Base-by-base conservation (phyloP, 805 yeast species). In the Hanseniaspora vineae region DNA sequence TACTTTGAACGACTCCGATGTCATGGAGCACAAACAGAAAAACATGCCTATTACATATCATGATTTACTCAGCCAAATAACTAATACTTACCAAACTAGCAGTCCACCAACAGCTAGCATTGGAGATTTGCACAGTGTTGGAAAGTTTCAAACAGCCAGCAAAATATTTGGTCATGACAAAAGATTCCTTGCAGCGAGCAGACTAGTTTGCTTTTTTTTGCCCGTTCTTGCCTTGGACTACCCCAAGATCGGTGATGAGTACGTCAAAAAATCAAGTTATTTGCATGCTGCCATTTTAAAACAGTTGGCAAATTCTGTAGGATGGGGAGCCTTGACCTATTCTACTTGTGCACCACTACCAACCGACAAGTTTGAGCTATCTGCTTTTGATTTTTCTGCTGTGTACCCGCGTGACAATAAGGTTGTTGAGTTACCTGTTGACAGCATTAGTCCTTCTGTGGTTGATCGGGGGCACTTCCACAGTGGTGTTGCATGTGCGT, bases 401-500 rank as follows among this genome's bases (percentile, higher is more conserved):
- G 54, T 76, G 17, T 75, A 88, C 40, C 95, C 96, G 0, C 74
- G 72, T 42, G 76, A 76, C 66, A 73, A 81, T 1, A 83, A 78
- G 18, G 76, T 86, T 1, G 68, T 80, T 1, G 62, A 80, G 2
- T 81, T 15, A n/a, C 15, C 80, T 5, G 75, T 73, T 44, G 78
- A 75, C 2, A 52, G 71, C 0, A 55, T 85, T 11, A 70, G 74
- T n/a, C 65, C 69, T 1, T 71, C 67, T 13, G 63, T 72, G 2
- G 60, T 73, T 35, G 76, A 77, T 39, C 88, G 96, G 96, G 96
- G 95, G 0, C 76, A 78, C 52, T 92, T 92, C 59, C 96, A 90
- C 55, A 85, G 84, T 55, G 98, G 98, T 14, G 95, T 80, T 0
- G 80, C 95, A 2, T 74, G 90, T 1, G 98, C 96, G 0, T 65